Evolutionary conservation across 2,329 filamentous ascomycete species (phyloP).

Genomic region (Fusarium brevicatenulatum): DNA sequence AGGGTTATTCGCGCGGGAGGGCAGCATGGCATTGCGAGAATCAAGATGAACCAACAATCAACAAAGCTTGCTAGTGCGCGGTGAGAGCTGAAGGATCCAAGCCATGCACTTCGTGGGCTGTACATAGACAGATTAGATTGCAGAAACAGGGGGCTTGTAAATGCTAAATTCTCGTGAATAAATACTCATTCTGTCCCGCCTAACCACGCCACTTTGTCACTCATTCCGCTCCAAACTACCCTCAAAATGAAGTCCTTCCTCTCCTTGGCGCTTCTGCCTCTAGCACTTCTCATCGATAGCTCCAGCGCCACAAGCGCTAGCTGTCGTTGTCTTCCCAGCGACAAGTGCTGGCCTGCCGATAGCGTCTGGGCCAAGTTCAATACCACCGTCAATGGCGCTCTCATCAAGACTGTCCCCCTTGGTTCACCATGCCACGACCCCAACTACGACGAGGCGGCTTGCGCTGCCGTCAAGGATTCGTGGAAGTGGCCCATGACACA

Average conservation of each 20-base stretch:
- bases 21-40: neutral
- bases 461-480: slow-evolving; percentile 51
- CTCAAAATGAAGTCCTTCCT: slow-evolving; percentile 34
- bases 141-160: neutral
- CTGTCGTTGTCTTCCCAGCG: slow-evolving; percentile 62
- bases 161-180: neutral
- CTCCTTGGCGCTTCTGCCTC: slow-evolving; percentile 23
- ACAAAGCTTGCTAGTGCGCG: slow-evolving; percentile 9
- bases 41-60: neutral
- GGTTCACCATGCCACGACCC: slow-evolving; percentile 61
- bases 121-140: neutral
- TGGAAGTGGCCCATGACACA: slow-evolving; percentile 60
- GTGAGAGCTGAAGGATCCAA: neutral
- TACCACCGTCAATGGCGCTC: slow-evolving; percentile 57
- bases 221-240: neutral
- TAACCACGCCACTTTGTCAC: neutral
- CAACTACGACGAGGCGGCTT: slow-evolving; percentile 57
- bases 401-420: slow-evolving; percentile 62
- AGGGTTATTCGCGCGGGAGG: neutral
- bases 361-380: slow-evolving; percentile 61
- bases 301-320: slow-evolving; percentile 10
- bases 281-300: slow-evolving; percentile 15
- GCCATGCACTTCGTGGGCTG: neutral
- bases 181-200: slow-evolving; percentile 1
- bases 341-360: slow-evolving; percentile 61